A percentile compares a stretch with the other conserved stretches of the same genome.
phyloP scores from a whole-genome alignment of 495 filamentous ascomycete genomes.

The Lindgomyces ingoldianus region DNA sequence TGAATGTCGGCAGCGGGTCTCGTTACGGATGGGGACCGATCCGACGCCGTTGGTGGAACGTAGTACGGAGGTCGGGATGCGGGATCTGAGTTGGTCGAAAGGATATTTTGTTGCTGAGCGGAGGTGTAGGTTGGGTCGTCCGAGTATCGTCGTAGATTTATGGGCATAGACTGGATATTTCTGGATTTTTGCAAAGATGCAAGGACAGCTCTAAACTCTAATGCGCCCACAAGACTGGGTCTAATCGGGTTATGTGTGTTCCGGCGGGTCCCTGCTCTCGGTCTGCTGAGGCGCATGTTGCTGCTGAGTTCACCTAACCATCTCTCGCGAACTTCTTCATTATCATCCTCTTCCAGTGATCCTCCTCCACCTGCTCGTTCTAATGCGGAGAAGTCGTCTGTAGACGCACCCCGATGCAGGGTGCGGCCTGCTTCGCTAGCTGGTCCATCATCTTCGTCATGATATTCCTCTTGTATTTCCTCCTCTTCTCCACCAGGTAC shows the following conservation, averaged over 20 bases:
- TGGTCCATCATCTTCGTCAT: conserved; percentile 67
- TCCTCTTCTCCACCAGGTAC: conserved; percentile 67
- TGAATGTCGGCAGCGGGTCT: conserved; percentile 42
- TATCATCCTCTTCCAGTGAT: conserved; percentile 60
- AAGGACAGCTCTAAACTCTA: conserved; percentile 91
- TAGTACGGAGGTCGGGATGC: conserved; percentile 39
- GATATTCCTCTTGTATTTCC: conserved; percentile 66
- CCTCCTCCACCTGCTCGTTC: conserved; percentile 62
- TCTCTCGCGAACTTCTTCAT: conserved; percentile 70
- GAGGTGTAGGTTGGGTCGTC: conserved; percentile 57
- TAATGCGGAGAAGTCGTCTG: conserved; percentile 70
- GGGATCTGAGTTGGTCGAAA: conserved; percentile 55
- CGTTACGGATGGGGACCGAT: conserved; percentile 29
- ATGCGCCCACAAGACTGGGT: conserved; percentile 86
- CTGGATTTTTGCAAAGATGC: conserved; percentile 76
- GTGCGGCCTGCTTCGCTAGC: conserved; percentile 54
- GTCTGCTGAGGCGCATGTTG: conserved; percentile 87
- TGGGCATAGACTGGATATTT: conserved; percentile 66
- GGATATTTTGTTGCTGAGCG: conserved; percentile 53
- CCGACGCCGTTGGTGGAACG: conserved; percentile 35
- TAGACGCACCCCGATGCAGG: conserved; percentile 53
- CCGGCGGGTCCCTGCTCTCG: conserved; percentile 61
- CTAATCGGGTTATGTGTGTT: conserved; percentile 81
- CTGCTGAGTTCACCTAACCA: conserved; percentile 81
- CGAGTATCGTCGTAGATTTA: conserved; percentile 71